phyloP scores from a whole-genome alignment of 148 eudicot species.

The Silene uniflora region DNA sequence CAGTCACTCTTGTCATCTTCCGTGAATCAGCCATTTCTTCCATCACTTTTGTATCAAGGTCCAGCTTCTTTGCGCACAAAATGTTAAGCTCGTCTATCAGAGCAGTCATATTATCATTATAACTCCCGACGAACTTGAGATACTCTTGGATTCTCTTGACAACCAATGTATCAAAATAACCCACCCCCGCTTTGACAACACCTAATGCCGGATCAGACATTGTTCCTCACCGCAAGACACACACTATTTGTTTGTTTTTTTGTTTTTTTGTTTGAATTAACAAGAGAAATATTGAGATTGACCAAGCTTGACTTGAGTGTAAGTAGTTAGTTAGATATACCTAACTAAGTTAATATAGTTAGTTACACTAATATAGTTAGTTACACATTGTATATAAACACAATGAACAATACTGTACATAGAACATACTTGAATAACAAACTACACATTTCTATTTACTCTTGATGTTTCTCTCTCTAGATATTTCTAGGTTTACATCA shows the following conservation, averaged over 20 bases:
- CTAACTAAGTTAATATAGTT: too few relatives aligned
- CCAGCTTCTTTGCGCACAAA: not conserved
- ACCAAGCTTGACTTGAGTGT: too few relatives aligned
- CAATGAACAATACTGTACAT: too few relatives aligned
- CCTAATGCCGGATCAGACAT: not conserved
- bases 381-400: too few relatives aligned
- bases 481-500: too few relatives aligned
- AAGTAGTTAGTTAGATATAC: too few relatives aligned
- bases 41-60: not conserved
- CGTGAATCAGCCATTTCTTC: not conserved
- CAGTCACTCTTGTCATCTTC: conserved; percentile 1
- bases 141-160: not conserved
- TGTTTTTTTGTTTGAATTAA: too few relatives aligned
- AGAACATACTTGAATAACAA: too few relatives aligned
- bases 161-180: not conserved
- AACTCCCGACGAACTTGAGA: not conserved
- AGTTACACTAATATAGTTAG: too few relatives aligned
- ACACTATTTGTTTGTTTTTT: not conserved
- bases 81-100: not conserved
- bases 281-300: too few relatives aligned
- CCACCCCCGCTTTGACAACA: not conserved
- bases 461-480: too few relatives aligned
- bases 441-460: too few relatives aligned
- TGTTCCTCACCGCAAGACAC: not conserved
- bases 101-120: not conserved